These are phyloP conservation scores for Hygrophila difformis DNA, from an alignment of 257 asterid genomes.

Conservation along the genomic window DNA sequence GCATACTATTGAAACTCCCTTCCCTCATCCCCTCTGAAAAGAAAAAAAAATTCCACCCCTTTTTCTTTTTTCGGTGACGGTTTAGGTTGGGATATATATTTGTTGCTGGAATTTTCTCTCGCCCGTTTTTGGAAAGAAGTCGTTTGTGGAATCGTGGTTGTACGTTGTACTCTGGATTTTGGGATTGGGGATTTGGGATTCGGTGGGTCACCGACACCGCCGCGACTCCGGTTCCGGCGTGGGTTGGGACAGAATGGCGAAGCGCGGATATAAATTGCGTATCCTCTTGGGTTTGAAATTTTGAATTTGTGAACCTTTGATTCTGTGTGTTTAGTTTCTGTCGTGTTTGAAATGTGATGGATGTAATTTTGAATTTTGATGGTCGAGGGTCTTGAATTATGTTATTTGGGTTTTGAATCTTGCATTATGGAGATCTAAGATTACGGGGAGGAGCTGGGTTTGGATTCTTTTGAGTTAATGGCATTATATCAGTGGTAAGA, in stretches of 20 bases:
- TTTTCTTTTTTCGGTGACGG: background rate
- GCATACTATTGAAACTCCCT: constrained; percentile 30
- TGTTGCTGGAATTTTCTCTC: too few relatives aligned
- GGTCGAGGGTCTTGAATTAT: background rate
- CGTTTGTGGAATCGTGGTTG: constrained; percentile 24
- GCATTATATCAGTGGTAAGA: background rate
- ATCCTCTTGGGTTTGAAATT: constrained; percentile 33
- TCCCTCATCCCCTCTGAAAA: constrained; percentile 9
- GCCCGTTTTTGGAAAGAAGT: background rate
- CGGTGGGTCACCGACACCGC: constrained; percentile 21
- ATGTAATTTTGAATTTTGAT: constrained; percentile 1
- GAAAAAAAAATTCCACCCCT: background rate
- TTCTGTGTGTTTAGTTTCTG: background rate
- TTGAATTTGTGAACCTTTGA: background rate
- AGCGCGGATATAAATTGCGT: constrained; percentile 95
- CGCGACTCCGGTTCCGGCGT: constrained; percentile 18
- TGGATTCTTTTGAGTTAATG: constrained; percentile 3
- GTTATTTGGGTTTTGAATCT: constrained; percentile 23
- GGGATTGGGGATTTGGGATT: constrained; percentile 17
- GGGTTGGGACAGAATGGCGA: constrained; percentile 44
- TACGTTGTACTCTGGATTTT: constrained; percentile 22
- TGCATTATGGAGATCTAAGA: constrained; percentile 21
- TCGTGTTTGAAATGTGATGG: constrained; percentile 12
- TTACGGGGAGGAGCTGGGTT: constrained; percentile 9
- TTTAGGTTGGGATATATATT: too few relatives aligned